phyloP scores from a whole-genome alignment of 306 rosid genomes.

The Cucurbita argyrosperma region DNA sequence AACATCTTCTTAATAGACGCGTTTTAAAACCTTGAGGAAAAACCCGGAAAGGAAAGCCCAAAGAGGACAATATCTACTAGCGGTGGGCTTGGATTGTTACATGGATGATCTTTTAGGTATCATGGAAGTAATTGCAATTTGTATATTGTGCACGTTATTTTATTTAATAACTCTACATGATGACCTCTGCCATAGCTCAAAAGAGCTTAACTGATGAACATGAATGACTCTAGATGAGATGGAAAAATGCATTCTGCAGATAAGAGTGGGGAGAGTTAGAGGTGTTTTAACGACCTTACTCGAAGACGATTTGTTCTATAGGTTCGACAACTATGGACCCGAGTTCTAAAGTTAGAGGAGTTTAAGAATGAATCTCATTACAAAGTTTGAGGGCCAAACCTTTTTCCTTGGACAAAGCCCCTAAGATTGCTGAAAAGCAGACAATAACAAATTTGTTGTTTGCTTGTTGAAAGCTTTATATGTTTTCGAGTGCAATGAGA shows the following conservation, averaged over 20 bases:
- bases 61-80: too few relatives aligned
- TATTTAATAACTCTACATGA: neutral
- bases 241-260: neutral
- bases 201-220: neutral
- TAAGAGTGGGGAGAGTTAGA: neutral
- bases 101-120: too few relatives aligned
- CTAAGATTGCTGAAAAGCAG: neutral
- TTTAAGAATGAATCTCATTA: neutral
- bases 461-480: neutral
- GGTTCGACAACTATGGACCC: too few relatives aligned
- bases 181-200: neutral
- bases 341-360: too few relatives aligned
- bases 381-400: neutral
- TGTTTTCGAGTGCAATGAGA: neutral
- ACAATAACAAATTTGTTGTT: neutral
- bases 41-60: too few relatives aligned
- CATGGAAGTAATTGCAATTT: neutral
- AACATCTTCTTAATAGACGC: too few relatives aligned
- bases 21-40: too few relatives aligned
- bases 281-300: neutral
- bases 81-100: too few relatives aligned
- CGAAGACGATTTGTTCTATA: too few relatives aligned
- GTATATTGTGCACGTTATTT: neutral
- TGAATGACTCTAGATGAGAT: neutral
- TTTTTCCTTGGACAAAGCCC: neutral